Percentiles rank a stretch among this genome's conserved stretches.
These are phyloP conservation scores for Deakozyma indianensis DNA, from an alignment of 805 yeast species.

Conservation along the genomic window DNA sequence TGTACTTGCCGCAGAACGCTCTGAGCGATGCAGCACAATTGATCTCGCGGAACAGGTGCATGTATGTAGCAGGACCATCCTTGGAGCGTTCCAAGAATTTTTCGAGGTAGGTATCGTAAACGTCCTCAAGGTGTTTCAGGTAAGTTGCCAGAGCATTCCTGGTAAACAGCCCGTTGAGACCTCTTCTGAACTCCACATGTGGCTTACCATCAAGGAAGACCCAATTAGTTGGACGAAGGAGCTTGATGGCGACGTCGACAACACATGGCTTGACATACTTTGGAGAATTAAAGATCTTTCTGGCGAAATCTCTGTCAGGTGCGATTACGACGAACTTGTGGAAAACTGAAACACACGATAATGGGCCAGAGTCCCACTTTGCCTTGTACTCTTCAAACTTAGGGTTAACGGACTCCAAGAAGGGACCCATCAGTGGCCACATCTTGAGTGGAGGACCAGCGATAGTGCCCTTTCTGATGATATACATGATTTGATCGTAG, in stretches of 20 bases:
- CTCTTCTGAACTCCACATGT: constrained; percentile 84
- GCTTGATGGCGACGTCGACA: constrained; percentile 91
- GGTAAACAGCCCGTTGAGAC: constrained; percentile 81
- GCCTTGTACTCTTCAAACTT: constrained; percentile 85
- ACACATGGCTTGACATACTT: constrained; percentile 91
- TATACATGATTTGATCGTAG: constrained; percentile 45
- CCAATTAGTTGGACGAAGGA: constrained; percentile 93
- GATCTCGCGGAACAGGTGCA: constrained; percentile 90
- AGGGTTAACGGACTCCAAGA: constrained; percentile 86
- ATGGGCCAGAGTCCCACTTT: constrained; percentile 90
- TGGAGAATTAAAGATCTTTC: constrained; percentile 77
- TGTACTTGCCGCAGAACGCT: constrained; percentile 92
- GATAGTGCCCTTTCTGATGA: constrained; percentile 67
- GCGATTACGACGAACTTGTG: constrained; percentile 97
- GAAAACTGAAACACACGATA: constrained; percentile 93
- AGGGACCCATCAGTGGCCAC: constrained; percentile 96
- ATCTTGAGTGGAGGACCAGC: constrained; percentile 82
- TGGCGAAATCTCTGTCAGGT: constrained; percentile 70
- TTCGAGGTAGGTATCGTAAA: constrained; percentile 72
- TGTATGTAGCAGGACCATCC: constrained; percentile 59
- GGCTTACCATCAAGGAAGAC: constrained; percentile 94
- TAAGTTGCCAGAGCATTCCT: constrained; percentile 70
- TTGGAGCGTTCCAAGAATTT: constrained; percentile 43
- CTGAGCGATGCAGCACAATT: constrained; percentile 88
- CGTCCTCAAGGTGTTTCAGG: constrained; percentile 68